A percentile compares a stretch with the other conserved stretches of the same genome.
These are phyloP conservation scores for Eucalyptus pauciflora DNA, from an alignment of 345 rosid genomes.

Conservation along the genomic window DNA sequence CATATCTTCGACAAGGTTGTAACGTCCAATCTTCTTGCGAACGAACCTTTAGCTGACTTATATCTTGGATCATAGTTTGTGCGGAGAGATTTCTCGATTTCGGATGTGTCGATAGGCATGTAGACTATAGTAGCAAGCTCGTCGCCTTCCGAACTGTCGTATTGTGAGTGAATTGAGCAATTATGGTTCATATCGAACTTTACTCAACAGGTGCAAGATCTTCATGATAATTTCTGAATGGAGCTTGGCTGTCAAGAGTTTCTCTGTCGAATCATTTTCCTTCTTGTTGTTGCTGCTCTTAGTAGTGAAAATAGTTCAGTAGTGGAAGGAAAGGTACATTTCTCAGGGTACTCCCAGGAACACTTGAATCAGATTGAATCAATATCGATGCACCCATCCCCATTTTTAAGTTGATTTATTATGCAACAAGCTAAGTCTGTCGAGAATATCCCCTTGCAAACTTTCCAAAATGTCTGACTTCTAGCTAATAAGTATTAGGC, in stretches of 20 bases:
- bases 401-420: not conserved
- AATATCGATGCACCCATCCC: not conserved
- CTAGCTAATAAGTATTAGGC: not conserved
- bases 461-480: not conserved
- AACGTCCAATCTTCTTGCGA: not conserved
- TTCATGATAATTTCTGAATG: not conserved
- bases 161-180: not conserved
- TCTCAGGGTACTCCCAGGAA: not conserved
- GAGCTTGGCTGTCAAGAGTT: not conserved
- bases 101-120: not conserved
- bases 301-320: not conserved
- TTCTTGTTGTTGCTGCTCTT: not conserved
- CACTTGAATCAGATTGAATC: not conserved
- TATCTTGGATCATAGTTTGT: not conserved
- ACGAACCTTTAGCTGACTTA: not conserved
- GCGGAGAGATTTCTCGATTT: not conserved
- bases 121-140: not conserved
- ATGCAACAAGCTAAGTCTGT: not conserved
- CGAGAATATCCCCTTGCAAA: not conserved
- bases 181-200: not conserved
- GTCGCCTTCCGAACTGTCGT: fast-evolving
- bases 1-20: not conserved
- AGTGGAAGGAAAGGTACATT: not conserved
- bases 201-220: not conserved
- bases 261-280: not conserved